Conservation (phyloP, 805 yeast genomes). For the Dipodascus albidus region DNA sequence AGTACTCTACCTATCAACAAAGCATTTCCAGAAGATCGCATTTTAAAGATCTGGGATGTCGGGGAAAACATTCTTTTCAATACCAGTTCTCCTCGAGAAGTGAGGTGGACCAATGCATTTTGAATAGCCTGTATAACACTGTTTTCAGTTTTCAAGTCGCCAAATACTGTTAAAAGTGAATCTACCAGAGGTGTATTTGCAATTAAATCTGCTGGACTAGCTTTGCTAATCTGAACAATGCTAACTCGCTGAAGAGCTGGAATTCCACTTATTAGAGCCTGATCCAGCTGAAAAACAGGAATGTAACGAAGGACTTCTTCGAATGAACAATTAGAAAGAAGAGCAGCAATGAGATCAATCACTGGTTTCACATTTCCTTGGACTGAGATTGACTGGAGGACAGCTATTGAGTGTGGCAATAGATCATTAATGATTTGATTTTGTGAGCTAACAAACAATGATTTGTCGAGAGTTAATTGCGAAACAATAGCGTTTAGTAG, state of each 20-base stretch:
- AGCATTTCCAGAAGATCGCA: conserved; percentile 16
- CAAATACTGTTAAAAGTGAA: conserved; percentile 13
- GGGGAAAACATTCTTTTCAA: conserved; percentile 22
- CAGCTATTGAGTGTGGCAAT: conserved; percentile 15
- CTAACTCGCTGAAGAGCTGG: conserved; percentile 20
- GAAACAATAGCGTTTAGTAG: not conserved
- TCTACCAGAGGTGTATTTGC: conserved; percentile 24
- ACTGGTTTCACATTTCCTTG: conserved; percentile 12
- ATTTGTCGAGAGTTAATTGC: not conserved
- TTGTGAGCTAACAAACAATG: not conserved
- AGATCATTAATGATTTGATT: conserved; percentile 5
- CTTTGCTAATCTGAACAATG: conserved; percentile 18
- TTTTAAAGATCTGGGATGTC: conserved; percentile 12
- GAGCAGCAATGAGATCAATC: conserved; percentile 17
- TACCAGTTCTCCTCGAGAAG: conserved; percentile 22
- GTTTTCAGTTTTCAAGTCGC: conserved; percentile 14
- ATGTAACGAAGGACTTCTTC: conserved; percentile 20
- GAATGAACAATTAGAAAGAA: conserved; percentile 22
- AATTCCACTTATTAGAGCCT: conserved; percentile 22
- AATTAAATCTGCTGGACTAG: conserved; percentile 25
- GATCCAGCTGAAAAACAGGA: conserved; percentile 18
- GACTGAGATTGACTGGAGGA: conserved; percentile 17
- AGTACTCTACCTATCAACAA: conserved; percentile 18
- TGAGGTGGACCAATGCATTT: conserved; percentile 15
- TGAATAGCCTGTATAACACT: conserved; percentile 15